These are phyloP conservation scores for Pichia kluyveri DNA, from an alignment of 805 yeast species.

Conservation along the genomic window DNA sequence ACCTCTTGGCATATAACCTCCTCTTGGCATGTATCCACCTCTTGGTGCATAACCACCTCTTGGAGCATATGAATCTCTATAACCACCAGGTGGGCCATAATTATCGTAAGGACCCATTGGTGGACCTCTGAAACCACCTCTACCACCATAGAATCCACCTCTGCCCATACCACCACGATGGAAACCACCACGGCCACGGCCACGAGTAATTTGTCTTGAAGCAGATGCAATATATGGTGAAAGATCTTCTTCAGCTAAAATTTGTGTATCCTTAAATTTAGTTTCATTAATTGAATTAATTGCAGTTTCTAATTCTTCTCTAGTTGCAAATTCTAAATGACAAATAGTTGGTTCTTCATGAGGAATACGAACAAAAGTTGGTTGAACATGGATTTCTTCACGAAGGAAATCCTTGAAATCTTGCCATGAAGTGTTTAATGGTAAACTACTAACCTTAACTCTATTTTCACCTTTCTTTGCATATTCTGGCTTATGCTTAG, in stretches of 20 bases:
- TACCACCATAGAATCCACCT: constrained; percentile 30
- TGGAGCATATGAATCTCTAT: constrained; percentile 23
- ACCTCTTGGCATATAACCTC: constrained; percentile 19
- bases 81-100: constrained; percentile 18
- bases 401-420: constrained; percentile 85
- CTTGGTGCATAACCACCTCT: constrained; percentile 32
- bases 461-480: constrained; percentile 68
- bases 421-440: constrained; percentile 78
- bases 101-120: neutral
- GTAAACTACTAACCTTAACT: constrained; percentile 59
- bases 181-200: constrained; percentile 32
- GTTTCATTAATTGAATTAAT: constrained; percentile 62
- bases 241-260: constrained; percentile 73
- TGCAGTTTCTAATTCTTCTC: constrained; percentile 70
- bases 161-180: constrained; percentile 32
- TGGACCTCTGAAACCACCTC: constrained; percentile 28
- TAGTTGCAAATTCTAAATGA: constrained; percentile 48
- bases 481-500: constrained; percentile 40
- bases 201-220: constrained; percentile 36
- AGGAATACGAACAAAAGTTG: constrained; percentile 52
- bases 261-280: constrained; percentile 53
- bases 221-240: constrained; percentile 42
- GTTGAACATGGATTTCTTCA: constrained; percentile 55
- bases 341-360: constrained; percentile 37
- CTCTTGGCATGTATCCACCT: constrained; percentile 25